These are phyloP conservation scores for Tulasnella sp. DNA, from an alignment of 768 basidiomycete genomes.

Conservation along the genomic window DNA sequence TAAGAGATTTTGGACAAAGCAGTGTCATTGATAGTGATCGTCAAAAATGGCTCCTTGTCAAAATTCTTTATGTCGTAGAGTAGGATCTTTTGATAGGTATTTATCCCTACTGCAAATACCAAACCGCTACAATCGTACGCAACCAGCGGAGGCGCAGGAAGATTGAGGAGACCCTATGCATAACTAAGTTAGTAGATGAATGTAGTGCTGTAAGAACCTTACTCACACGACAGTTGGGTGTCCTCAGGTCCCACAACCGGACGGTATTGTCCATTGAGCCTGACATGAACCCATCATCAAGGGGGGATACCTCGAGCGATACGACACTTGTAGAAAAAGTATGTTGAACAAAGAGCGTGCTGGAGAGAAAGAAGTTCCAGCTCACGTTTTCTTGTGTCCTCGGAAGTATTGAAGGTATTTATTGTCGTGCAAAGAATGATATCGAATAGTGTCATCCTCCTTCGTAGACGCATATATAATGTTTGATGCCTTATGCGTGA, in stretches of 20 bases:
- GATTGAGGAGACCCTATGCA: conserved; percentile 50
- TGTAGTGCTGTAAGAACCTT: neutral
- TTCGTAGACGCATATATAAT: conserved; percentile 89
- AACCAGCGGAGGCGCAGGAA: conserved; percentile 55
- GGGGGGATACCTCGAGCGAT: conserved; percentile 81
- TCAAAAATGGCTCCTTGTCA: conserved; percentile 85
- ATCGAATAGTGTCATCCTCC: conserved; percentile 87
- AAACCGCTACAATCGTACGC: conserved; percentile 75
- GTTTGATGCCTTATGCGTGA: conserved; percentile 79
- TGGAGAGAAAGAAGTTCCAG: neutral
- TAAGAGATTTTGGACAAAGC: conserved; percentile 59
- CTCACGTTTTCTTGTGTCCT: conserved; percentile 66
- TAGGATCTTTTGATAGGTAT: conserved; percentile 66
- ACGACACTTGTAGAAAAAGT: conserved; percentile 40
- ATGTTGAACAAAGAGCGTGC: neutral
- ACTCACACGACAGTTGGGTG: conserved; percentile 48
- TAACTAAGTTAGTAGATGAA: neutral
- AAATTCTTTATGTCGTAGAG: conserved; percentile 77
- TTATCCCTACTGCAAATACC: conserved; percentile 79
- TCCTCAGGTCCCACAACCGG: conserved; percentile 87
- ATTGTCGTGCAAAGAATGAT: conserved; percentile 92
- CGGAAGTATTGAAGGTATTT: conserved; percentile 92
- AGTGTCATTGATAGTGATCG: conserved; percentile 70
- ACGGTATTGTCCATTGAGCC: conserved; percentile 90
- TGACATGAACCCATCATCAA: conserved; percentile 93